A percentile compares a stretch with the other conserved stretches of the same genome.
phyloP scores from a whole-genome alignment of 805 yeast species.

The Nakazawaea ambrosiae region DNA sequence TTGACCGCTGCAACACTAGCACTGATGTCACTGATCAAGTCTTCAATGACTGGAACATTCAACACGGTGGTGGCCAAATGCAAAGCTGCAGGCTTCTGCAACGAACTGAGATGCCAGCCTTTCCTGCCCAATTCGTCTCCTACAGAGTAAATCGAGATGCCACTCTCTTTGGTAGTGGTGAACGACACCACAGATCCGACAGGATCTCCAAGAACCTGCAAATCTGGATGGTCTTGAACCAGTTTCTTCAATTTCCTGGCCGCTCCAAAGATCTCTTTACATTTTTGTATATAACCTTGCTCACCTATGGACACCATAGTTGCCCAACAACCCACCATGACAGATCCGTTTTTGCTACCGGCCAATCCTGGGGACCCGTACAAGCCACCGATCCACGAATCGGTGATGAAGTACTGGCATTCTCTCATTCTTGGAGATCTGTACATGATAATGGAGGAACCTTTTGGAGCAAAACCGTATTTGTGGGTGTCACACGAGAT shows the following conservation, averaged over 20 bases:
- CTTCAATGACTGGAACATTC: slow-evolving; percentile 54
- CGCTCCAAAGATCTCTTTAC: slow-evolving; percentile 59
- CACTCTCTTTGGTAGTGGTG: slow-evolving; percentile 35
- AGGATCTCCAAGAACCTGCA: slow-evolving; percentile 82
- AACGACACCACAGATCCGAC: slow-evolving; percentile 76
- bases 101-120: slow-evolving; percentile 87
- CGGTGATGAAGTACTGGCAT: slow-evolving; percentile 75
- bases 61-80: slow-evolving; percentile 84
- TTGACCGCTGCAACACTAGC: slow-evolving; percentile 35
- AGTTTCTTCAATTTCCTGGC: slow-evolving; percentile 49
- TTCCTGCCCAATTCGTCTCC: slow-evolving; percentile 60
- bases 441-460: slow-evolving; percentile 90
- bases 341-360: slow-evolving; percentile 95
- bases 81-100: slow-evolving; percentile 86
- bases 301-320: slow-evolving; percentile 78
- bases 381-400: slow-evolving; percentile 91
- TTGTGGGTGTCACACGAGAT: slow-evolving; percentile 99
- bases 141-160: slow-evolving; percentile 66
- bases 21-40: slow-evolving; percentile 46
- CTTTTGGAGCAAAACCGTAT: slow-evolving; percentile 98
- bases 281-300: slow-evolving; percentile 68
- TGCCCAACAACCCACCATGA: slow-evolving; percentile 98
- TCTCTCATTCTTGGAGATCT: slow-evolving; percentile 58
- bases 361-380: slow-evolving; percentile 97
- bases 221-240: slow-evolving; percentile 41